These are phyloP conservation scores for Colletotrichum noveboracense DNA, from an alignment of 2,329 filamentous ascomycete genomes.

Conservation along the genomic window DNA sequence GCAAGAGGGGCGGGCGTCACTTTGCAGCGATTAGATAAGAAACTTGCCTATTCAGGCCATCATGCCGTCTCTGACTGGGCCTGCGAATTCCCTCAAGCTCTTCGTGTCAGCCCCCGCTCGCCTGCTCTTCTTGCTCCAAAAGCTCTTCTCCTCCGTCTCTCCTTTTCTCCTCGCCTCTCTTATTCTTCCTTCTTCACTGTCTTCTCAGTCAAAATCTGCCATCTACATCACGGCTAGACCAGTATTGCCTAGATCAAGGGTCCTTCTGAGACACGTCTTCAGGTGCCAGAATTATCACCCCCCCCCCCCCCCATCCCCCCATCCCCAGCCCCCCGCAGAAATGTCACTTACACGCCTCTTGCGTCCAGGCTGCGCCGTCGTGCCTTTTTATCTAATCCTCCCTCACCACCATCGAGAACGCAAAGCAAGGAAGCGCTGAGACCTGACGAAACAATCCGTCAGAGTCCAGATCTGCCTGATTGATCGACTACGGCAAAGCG, in stretches of 20 bases:
- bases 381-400: neutral
- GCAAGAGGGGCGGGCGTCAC: neutral
- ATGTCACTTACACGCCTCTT: constrained; percentile 6
- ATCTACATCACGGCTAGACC: neutral
- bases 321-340: constrained; percentile 8
- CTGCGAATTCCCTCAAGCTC: neutral
- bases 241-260: neutral
- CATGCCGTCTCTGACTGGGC: constrained; percentile 11
- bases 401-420: neutral
- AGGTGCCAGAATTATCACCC: neutral
- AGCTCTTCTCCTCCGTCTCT: neutral
- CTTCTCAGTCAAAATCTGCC: neutral
- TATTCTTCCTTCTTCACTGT: neutral
- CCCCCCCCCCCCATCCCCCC: neutral
- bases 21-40: constrained; percentile 14
- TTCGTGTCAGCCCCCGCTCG: neutral
- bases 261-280: constrained; percentile 6
- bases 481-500: neutral
- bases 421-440: neutral
- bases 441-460: neutral
- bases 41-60: constrained; percentile 21
- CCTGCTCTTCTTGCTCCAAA: neutral
- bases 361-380: neutral
- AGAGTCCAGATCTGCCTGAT: neutral
- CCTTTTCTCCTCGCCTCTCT: neutral